A percentile compares a stretch with the other conserved stretches of the same genome.
Evolutionary conservation across 2,329 filamentous ascomycete genomes (phyloP).

Genomic region (Mycosphaerella arachidis): DNA sequence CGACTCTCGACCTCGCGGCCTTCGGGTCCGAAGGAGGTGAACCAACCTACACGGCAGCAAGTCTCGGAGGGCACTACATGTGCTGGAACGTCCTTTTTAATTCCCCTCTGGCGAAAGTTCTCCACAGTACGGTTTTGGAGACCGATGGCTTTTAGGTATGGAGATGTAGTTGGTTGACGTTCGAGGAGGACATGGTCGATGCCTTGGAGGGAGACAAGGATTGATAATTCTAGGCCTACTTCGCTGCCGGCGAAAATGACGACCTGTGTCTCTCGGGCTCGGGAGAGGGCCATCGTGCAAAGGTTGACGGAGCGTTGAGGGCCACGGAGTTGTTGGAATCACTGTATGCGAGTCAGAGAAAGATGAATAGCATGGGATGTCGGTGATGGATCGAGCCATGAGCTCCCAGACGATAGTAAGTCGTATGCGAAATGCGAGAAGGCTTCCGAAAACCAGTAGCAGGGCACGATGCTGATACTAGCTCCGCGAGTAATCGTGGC

Average conservation of each 20-base stretch:
- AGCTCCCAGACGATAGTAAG: too few species aligned
- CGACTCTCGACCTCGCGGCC: constrained; percentile 30
- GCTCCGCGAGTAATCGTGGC: too few species aligned
- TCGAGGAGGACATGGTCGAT: constrained; percentile 32
- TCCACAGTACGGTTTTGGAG: constrained; percentile 33
- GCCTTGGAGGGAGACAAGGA: constrained; percentile 29
- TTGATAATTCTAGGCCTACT: constrained; percentile 31
- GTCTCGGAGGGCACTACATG: constrained; percentile 26
- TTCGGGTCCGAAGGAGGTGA: constrained; percentile 30
- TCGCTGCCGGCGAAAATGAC: constrained; percentile 32
- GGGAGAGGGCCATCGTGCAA: neutral
- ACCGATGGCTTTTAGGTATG: constrained; percentile 33
- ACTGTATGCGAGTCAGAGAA: too few species aligned
- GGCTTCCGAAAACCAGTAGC: too few species aligned
- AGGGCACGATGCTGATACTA: too few species aligned
- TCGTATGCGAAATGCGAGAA: too few species aligned
- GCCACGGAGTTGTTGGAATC: too few species aligned
- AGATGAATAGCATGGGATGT: too few species aligned
- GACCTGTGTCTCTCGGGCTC: constrained; percentile 9
- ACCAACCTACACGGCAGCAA: constrained; percentile 30
- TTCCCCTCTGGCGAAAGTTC: constrained; percentile 30
- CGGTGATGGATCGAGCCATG: too few species aligned
- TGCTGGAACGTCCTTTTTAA: constrained; percentile 35
- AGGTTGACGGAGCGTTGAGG: neutral
- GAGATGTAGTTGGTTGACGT: constrained; percentile 31